Conservation (phyloP, 2,329 filamentous ascomycete genomes). For the Metarhizium album region DNA sequence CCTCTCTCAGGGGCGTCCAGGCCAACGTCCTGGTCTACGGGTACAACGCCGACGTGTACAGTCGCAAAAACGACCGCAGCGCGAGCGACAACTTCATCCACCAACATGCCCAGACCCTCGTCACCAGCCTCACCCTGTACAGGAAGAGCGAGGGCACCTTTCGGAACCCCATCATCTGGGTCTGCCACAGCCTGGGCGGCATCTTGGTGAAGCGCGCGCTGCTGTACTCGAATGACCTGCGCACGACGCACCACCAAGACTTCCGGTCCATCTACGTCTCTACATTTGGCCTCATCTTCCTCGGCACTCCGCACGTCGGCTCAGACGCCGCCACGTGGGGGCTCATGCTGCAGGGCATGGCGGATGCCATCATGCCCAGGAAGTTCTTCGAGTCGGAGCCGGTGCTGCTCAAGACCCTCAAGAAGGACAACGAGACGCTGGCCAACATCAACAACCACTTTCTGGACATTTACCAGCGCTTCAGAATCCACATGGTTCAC, state of each 20-base stretch:
- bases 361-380: slow-evolving; percentile 51
- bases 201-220: slow-evolving; percentile 61
- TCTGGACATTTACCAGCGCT: slow-evolving; percentile 57
- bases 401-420: slow-evolving; percentile 59
- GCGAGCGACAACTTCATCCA: slow-evolving; percentile 58
- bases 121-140: slow-evolving; percentile 51
- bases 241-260: slow-evolving; percentile 48
- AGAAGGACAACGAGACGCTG: slow-evolving; percentile 61
- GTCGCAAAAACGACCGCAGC: slow-evolving; percentile 35
- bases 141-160: slow-evolving; percentile 46
- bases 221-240: slow-evolving; percentile 53
- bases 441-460: slow-evolving; percentile 67
- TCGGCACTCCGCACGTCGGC: slow-evolving; percentile 66
- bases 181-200: slow-evolving; percentile 64
- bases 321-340: slow-evolving; percentile 61
- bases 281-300: slow-evolving; percentile 65
- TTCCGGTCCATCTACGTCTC: slow-evolving; percentile 61
- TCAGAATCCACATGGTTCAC: slow-evolving; percentile 66
- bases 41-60: slow-evolving; percentile 59
- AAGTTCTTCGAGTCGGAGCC: slow-evolving; percentile 57
- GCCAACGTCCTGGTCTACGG: slow-evolving; percentile 62
- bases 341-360: slow-evolving; percentile 55
- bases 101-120: slow-evolving; percentile 60
- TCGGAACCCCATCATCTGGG: slow-evolving; percentile 61
- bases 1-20: slow-evolving; percentile 41